Base-by-base conservation (phyloP, 306 rosid genomes). In the Parietaria judaica region DNA sequence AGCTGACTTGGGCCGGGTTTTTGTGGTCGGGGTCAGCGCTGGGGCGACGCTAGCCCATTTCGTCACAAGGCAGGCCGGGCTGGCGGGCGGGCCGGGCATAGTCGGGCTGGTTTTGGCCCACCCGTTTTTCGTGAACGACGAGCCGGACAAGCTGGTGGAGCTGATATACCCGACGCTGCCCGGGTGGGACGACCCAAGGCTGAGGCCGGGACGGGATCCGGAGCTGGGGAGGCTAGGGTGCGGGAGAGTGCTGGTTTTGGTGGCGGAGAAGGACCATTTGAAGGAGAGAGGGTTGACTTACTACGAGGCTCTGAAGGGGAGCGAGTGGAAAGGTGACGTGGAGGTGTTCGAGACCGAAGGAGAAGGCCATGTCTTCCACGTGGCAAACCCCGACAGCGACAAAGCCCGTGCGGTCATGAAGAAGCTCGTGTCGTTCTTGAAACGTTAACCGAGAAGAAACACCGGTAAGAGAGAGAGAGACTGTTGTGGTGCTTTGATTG, bases 161-260 rank as follows among this genome's bases (percentile, higher is more conserved):
- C 34, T 51, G 3, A 37, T 76, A 17, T 76, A 58, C 31, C 77
- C 77, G 36, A 36, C 60, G 5, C 16, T 65, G 1, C 16, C 34
- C 16, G 74, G 75, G 59, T 4, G 65, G 14, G 63, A 56, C 9
- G 83, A 79, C 47, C 84, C 68, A 13, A 66, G 62, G 43, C 1
- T 68, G 41, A 64, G 60, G 61, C 70, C 78, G 43, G 14, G 11
- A 0, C 44, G 12, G 23, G 70, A 79, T 52, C 80, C 67, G 61
- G 44, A 53, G n/a, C 35, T 74, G 65, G 54, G 14, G 58, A 54
- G 54, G 36, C 13, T 79, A 1, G 70, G 51, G 52, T 63, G 80
- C 14, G 37, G 12, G 8, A 60, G 63, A 35, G 78, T 67, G 59
- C 2, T 74, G 60, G 65, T 78, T 8, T 56, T 59, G 9, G 80